phyloP scores from a whole-genome alignment of 257 asterid species.

The Rhazya stricta region DNA sequence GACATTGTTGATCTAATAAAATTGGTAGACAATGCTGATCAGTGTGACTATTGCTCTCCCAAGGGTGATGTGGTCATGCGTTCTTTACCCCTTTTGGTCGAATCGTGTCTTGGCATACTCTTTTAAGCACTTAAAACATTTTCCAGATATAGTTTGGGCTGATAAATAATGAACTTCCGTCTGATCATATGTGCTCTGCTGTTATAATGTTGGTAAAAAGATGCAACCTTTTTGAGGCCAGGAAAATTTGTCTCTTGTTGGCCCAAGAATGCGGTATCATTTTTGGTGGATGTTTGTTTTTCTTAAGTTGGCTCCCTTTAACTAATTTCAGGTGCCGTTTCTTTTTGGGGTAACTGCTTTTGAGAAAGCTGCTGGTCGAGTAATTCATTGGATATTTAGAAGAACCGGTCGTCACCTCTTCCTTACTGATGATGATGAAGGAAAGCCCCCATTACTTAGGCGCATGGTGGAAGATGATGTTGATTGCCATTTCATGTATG shows the following conservation, averaged over 20 bases:
- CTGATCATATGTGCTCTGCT: not conserved
- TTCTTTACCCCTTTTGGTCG: not conserved
- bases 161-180: not conserved
- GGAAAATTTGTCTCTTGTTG: not conserved
- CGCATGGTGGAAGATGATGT: slow-evolving; percentile 79
- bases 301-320: not conserved
- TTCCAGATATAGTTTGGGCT: not conserved
- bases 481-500: slow-evolving; percentile 65
- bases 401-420: slow-evolving; percentile 97
- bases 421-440: slow-evolving; percentile 72
- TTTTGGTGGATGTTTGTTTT: not conserved
- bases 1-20: not conserved
- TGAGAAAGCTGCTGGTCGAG: slow-evolving; percentile 67
- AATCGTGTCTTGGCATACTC: not conserved
- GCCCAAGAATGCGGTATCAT: not conserved
- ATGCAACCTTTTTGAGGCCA: not conserved
- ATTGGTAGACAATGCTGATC: not conserved
- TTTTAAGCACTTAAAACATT: not conserved
- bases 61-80: not conserved
- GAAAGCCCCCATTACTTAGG: slow-evolving; percentile 80
- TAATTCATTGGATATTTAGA: slow-evolving; percentile 85
- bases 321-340: slow-evolving; percentile 72
- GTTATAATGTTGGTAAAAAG: not conserved
- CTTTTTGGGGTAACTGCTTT: slow-evolving; percentile 89
- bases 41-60: not conserved